Conservation (phyloP, 2,329 filamentous ascomycete genomes). For the Colletotrichum chlorophyti region DNA sequence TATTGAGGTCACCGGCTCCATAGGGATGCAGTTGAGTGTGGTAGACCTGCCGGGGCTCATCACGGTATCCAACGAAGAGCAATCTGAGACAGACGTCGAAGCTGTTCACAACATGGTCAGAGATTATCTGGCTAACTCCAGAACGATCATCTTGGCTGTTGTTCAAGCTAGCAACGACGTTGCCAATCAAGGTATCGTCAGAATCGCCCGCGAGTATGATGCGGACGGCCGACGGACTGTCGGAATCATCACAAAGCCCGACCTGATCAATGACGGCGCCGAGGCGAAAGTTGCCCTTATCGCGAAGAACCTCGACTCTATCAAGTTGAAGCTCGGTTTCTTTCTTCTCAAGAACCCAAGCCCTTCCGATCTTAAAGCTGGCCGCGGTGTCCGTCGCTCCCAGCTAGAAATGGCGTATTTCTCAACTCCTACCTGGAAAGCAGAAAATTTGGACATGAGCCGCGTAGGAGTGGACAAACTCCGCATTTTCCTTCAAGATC, state of each 20-base stretch:
- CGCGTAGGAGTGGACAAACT: constrained; percentile 56
- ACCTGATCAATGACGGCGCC: constrained; percentile 44
- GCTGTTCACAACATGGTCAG: constrained; percentile 44
- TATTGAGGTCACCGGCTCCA: constrained; percentile 33
- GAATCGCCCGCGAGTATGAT: constrained; percentile 29
- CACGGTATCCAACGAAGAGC: constrained; percentile 40
- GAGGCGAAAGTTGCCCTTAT: constrained; percentile 48
- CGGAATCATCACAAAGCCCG: constrained; percentile 65
- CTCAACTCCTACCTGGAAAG: constrained; percentile 45
- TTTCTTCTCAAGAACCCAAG: constrained; percentile 56
- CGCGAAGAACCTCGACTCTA: constrained; percentile 49
- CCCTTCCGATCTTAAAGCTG: constrained; percentile 29
- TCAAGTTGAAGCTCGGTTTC: constrained; percentile 58
- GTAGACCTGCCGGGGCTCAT: constrained; percentile 57
- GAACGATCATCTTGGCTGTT: constrained; percentile 54
- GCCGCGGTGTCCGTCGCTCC: constrained; percentile 37
- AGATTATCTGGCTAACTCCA: constrained; percentile 45
- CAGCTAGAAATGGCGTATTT: constrained; percentile 51
- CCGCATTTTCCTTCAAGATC: constrained; percentile 53
- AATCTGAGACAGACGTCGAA: constrained; percentile 40
- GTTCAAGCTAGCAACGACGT: constrained; percentile 48
- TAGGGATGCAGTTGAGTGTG: constrained; percentile 47
- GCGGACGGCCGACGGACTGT: constrained; percentile 50
- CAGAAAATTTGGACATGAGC: constrained; percentile 35
- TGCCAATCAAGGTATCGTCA: constrained; percentile 39